A percentile compares a stretch with the other conserved stretches of the same genome.
Evolutionary conservation across 768 basidiomycete genomes (phyloP).

Genomic region (Lanmaoa pseudosensibilis): DNA sequence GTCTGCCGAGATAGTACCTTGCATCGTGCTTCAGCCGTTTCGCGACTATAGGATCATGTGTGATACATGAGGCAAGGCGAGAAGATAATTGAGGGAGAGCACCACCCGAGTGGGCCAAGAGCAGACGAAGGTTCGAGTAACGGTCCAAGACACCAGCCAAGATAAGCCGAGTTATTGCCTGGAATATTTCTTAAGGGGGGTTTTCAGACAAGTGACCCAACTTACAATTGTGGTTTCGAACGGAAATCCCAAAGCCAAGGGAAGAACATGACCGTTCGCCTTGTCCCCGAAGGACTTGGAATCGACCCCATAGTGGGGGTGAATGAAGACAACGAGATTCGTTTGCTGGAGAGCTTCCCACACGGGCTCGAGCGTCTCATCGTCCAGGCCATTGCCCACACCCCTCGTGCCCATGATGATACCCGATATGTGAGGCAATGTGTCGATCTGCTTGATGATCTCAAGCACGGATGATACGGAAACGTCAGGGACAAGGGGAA

Average conservation of each 20-base stretch:
- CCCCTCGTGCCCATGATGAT: conserved; percentile 83
- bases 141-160: conserved; percentile 80
- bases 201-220: conserved; percentile 8
- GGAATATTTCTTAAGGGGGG: conserved; percentile 9
- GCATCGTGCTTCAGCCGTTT: conserved; percentile 77
- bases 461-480: conserved; percentile 56
- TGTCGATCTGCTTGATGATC: conserved; percentile 63
- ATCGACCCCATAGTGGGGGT: conserved; percentile 85
- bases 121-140: conserved; percentile 68
- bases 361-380: conserved; percentile 71
- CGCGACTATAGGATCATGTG: conserved; percentile 80
- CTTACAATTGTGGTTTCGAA: conserved; percentile 86
- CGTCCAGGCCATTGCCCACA: conserved; percentile 78
- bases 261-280: conserved; percentile 85
- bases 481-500: conserved; percentile 76
- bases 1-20: conserved; percentile 75
- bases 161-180: conserved; percentile 78
- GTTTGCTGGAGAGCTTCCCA: conserved; percentile 76
- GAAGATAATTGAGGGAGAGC: conserved; percentile 82
- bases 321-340: conserved; percentile 76
- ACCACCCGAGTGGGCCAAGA: conserved; percentile 88
- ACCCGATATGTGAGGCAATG: conserved; percentile 65
- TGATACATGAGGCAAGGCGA: conserved; percentile 79
- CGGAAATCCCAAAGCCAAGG: conserved; percentile 84
- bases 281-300: conserved; percentile 70